phyloP scores from a whole-genome alignment of 352 stramenopile genomes.

The Phytophthora pluvialis region DNA sequence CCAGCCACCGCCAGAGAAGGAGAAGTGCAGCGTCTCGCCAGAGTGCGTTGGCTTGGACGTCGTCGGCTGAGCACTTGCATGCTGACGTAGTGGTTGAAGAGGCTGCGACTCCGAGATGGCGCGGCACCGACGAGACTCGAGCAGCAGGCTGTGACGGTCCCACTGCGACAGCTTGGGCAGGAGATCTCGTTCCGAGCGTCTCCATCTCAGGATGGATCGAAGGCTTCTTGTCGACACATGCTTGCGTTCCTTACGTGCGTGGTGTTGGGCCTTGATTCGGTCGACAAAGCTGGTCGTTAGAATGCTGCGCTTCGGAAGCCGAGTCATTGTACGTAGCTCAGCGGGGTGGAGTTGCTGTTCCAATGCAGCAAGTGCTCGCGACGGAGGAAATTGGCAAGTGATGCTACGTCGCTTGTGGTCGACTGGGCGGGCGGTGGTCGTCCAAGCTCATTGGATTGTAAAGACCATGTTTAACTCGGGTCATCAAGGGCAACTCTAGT shows the following conservation, averaged over 20 bases:
- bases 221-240: not conserved
- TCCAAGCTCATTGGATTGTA: conserved; percentile 10
- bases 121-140: conserved; percentile 10
- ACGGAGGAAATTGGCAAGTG: conserved; percentile 28
- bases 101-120: not conserved
- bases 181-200: conserved; percentile 8
- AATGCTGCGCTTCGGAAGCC: not conserved
- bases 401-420: not conserved
- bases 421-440: not conserved
- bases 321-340: conserved; percentile 3
- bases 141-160: conserved; percentile 6
- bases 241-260: conserved; percentile 7
- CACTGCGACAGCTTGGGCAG: conserved; percentile 9
- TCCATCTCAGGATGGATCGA: conserved; percentile 18
- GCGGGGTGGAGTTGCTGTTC: conserved; percentile 5
- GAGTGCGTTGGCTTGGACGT: not conserved
- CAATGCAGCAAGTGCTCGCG: conserved; percentile 17
- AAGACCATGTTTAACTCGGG: conserved; percentile 7
- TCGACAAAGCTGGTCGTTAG: conserved; percentile 18
- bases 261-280: conserved; percentile 22
- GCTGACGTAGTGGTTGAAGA: not conserved
- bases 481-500: conserved; percentile 5
- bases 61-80: not conserved
- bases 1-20: conserved; percentile 60
- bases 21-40: conserved; percentile 38